Evolutionary conservation across 768 basidiomycete genomes (phyloP), one percentile per base, ranked within the genome.

Genomic region (Pleurotus tuber-regium): DNA sequence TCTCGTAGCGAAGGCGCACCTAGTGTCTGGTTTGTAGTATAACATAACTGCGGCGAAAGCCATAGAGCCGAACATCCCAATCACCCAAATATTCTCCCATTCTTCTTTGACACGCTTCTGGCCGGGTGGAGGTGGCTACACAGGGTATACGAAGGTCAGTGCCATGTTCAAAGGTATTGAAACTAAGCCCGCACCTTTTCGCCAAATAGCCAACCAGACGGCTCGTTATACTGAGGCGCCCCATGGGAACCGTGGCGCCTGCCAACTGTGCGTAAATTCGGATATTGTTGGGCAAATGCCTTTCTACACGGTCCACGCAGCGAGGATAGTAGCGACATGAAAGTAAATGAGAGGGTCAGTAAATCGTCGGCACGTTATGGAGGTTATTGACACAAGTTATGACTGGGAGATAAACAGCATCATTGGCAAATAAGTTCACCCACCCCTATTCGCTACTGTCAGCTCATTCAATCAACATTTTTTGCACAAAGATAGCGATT

Each of bases 21-120:
- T 92, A 14, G 90, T 93, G 64, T 96, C 91, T 2, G 93, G 93
- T 70, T 95, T 95, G 75, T 93, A 95, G 69, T 92, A 91, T 21
- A 92, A 70, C 65, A 90, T 71, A 26, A 94, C 80, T 8, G 79
- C 68, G 25, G 86, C 89, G 54, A 93, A 70, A 4, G 75, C 82
- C 82, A 97, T 87, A 10, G 83, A 74, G 28, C 94, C 94, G 62
- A 89, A 93, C 89, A 97, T 93, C 26, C 93, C 94, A 55, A 84
- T 66, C 62, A 91, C 90, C 88, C 92, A 97, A 33, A 90, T 76
- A 57, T 78, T 84, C 73, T 97, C 94, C 93, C 93, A 97, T 19
- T 86, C 81, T 66, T 95, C 91, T 66, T 86, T 87, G 64, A 86
- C 82, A 62, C 93, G 80, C 66, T 90, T 95, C 69, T 90, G 84